These are phyloP conservation scores for Aspergillus asperescens DNA, from an alignment of 495 filamentous ascomycete genomes.

Conservation along the genomic window DNA sequence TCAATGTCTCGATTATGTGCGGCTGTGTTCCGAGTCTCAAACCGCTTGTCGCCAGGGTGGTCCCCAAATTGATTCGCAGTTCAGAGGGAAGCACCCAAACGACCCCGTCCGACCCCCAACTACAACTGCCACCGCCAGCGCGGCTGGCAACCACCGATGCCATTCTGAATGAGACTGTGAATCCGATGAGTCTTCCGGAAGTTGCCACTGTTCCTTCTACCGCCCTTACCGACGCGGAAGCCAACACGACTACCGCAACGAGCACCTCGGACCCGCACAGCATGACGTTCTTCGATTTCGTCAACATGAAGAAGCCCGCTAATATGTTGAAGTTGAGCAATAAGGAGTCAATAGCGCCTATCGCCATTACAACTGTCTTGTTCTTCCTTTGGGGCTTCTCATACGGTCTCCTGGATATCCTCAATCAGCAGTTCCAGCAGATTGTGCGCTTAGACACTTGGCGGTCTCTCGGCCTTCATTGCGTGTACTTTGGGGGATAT, in stretches of 20 bases:
- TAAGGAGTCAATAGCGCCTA: slow-evolving; percentile 51
- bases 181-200: slow-evolving; percentile 18
- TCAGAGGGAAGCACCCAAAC: slow-evolving; percentile 28
- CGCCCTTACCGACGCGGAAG: slow-evolving; percentile 27
- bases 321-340: slow-evolving; percentile 66
- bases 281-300: slow-evolving; percentile 70
- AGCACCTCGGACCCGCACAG: slow-evolving; percentile 29
- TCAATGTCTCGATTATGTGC: slow-evolving; percentile 83
- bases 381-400: slow-evolving; percentile 88
- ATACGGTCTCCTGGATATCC: slow-evolving; percentile 71
- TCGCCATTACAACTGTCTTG: slow-evolving; percentile 62
- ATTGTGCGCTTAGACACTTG: slow-evolving; percentile 43
- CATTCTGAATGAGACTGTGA: not conserved
- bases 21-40: slow-evolving; percentile 87
- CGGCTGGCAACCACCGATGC: slow-evolving; percentile 9
- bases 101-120: slow-evolving; percentile 11
- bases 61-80: slow-evolving; percentile 64
- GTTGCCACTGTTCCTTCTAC: slow-evolving; percentile 30
- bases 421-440: slow-evolving; percentile 58
- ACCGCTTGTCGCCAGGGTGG: slow-evolving; percentile 68
- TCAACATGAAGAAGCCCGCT: slow-evolving; percentile 71
- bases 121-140: slow-evolving; percentile 11
- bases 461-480: slow-evolving; percentile 55
- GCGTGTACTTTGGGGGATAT: slow-evolving; percentile 62
- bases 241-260: slow-evolving; percentile 25